Percentiles rank a stretch among this genome's conserved stretches.
phyloP scores from a whole-genome alignment of 225 moss, liverwort and hornwort species.

The Marchantia polymorpha region DNA sequence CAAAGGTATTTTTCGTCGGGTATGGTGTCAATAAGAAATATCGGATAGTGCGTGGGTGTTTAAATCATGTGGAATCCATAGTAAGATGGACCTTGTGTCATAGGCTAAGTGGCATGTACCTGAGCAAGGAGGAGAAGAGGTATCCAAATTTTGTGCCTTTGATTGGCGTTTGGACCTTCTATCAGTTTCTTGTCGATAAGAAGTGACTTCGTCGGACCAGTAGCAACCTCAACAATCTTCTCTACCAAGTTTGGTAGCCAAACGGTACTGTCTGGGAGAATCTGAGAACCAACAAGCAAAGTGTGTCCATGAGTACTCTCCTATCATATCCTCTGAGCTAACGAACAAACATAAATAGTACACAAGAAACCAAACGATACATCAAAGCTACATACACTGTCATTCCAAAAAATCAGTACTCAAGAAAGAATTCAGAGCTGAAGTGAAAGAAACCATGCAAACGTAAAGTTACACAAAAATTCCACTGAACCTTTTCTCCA shows the following conservation, averaged over 20 bases:
- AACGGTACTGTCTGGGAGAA: constrained; percentile 76
- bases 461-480: background rate
- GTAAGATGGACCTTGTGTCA: too few species aligned
- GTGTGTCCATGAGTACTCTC: background rate
- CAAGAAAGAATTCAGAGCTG: background rate
- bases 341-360: background rate
- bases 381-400: too few species aligned
- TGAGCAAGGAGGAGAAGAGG: constrained; percentile 77
- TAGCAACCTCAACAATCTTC: constrained; percentile 80
- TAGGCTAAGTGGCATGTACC: constrained; percentile 39
- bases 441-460: background rate
- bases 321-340: background rate
- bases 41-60: too few species aligned
- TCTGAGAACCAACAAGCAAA: constrained; percentile 32
- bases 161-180: constrained; percentile 95
- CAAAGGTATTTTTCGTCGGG: too few species aligned
- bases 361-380: too few species aligned
- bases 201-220: constrained; percentile 58
- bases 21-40: too few species aligned
- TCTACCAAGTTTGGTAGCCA: constrained; percentile 92
- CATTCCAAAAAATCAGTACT: too few species aligned
- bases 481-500: constrained; percentile 71
- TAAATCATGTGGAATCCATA: too few species aligned
- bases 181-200: constrained; percentile 87
- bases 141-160: constrained; percentile 93